A percentile compares a stretch with the other conserved stretches of the same genome.
Conservation (phyloP, 352 stramenopile species). For the Plasmopara viticola region DNA sequence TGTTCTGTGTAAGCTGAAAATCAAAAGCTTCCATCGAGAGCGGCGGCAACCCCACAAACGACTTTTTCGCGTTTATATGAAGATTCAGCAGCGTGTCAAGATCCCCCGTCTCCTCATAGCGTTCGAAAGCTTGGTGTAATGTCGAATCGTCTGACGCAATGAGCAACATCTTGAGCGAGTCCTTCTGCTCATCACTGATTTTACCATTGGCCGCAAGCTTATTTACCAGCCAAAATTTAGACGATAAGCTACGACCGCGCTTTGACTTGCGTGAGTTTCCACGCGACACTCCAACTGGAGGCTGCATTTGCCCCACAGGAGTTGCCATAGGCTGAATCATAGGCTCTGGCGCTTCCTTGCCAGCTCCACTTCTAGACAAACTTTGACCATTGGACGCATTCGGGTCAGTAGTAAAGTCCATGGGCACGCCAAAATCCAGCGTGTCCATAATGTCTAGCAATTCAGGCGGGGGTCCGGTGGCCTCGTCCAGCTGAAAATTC, state of each 20-base stretch:
- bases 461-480: conserved; percentile 47
- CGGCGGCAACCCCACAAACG: conserved; percentile 49
- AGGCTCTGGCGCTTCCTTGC: conserved; percentile 11
- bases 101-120: conserved; percentile 76
- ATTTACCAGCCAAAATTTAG: conserved; percentile 84
- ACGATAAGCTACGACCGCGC: conserved; percentile 65
- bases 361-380: conserved; percentile 1
- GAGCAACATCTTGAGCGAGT: conserved; percentile 76
- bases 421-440: conserved; percentile 50
- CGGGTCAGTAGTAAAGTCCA: conserved; percentile 25
- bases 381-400: conserved; percentile 21
- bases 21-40: conserved; percentile 61
- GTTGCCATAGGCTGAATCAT: conserved; percentile 33
- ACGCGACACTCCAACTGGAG: conserved; percentile 3
- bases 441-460: conserved; percentile 67
- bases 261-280: conserved; percentile 51
- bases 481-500: conserved; percentile 40
- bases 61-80: conserved; percentile 56
- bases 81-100: conserved; percentile 65
- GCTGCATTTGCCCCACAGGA: conserved; percentile 8
- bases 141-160: conserved; percentile 67
- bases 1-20: conserved; percentile 73
- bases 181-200: conserved; percentile 79
- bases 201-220: conserved; percentile 71
- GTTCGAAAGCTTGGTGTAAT: conserved; percentile 66